Evolutionary conservation across 352 stramenopile species (phyloP).

Genomic region (Plasmopara halstedii): DNA sequence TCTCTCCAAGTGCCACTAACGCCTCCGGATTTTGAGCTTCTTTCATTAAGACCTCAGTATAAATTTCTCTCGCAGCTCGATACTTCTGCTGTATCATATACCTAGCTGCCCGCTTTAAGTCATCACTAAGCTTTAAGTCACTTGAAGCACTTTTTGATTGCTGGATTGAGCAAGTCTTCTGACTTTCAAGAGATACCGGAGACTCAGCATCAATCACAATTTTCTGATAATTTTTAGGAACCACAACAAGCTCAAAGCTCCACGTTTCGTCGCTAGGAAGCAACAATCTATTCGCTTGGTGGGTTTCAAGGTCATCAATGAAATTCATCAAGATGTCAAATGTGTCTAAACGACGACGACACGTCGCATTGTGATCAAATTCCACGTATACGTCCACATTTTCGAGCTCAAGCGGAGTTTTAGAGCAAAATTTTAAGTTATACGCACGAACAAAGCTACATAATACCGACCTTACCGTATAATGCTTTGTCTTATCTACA

Average conservation of each 20-base stretch:
- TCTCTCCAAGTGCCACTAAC: constrained; percentile 44
- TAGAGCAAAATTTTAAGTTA: constrained; percentile 31
- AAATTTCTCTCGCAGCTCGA: constrained; percentile 37
- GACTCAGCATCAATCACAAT: constrained; percentile 2
- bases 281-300: not conserved
- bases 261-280: constrained; percentile 8
- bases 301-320: not conserved
- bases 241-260: constrained; percentile 34
- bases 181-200: not conserved
- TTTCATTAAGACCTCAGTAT: constrained; percentile 33
- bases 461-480: constrained; percentile 37
- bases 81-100: constrained; percentile 44
- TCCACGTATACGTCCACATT: constrained; percentile 39
- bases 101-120: constrained; percentile 29
- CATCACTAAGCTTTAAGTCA: constrained; percentile 3
- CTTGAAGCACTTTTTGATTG: too few species aligned
- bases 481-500: constrained; percentile 16
- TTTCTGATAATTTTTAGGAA: constrained; percentile 11
- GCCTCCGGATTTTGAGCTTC: constrained; percentile 38
- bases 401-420: constrained; percentile 13
- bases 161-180: too few species aligned
- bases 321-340: constrained; percentile 14
- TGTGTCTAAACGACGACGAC: constrained; percentile 12
- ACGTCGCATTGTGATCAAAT: constrained; percentile 18
- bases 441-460: constrained; percentile 30